phyloP scores from a whole-genome alignment of 768 basidiomycete species.

The Hericium erinaceus region DNA sequence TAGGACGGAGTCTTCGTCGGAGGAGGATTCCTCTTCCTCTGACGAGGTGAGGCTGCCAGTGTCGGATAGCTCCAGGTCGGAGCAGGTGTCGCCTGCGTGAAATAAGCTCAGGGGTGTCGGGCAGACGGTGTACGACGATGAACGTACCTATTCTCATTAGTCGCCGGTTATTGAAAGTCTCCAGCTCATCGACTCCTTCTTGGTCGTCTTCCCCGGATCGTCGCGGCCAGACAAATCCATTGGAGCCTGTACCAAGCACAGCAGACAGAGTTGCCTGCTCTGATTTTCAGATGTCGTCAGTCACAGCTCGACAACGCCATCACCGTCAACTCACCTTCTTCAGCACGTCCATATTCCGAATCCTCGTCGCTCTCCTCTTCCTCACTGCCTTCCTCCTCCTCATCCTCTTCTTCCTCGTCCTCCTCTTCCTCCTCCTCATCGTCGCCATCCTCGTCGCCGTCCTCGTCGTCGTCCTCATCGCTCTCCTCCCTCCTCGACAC shows the following conservation, averaged over 20 bases:
- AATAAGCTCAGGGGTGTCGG: not conserved
- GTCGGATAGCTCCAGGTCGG: conserved; percentile 57
- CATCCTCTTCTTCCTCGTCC: not conserved
- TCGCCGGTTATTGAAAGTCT: conserved; percentile 52
- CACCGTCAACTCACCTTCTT: conserved; percentile 40
- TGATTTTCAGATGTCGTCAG: conserved; percentile 15
- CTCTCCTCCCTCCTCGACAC: conserved; percentile 33
- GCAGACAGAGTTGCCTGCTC: conserved; percentile 40
- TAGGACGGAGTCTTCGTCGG: conserved; percentile 25
- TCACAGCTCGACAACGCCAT: too few species aligned
- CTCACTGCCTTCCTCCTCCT: not conserved
- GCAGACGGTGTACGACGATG: not conserved
- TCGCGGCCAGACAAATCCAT: conserved; percentile 79
- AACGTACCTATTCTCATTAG: conserved; percentile 65
- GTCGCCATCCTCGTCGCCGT: conserved; percentile 59
- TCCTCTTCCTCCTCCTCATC: conserved; percentile 40
- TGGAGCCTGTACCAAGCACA: conserved; percentile 57
- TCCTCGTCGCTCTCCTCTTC: conserved; percentile 16
- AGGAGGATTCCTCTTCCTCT: conserved; percentile 36
- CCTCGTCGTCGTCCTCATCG: conserved; percentile 28
- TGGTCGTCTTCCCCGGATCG: conserved; percentile 46
- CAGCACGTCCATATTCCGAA: conserved; percentile 60
- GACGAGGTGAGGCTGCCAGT: conserved; percentile 45
- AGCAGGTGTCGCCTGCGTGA: conserved; percentile 45
- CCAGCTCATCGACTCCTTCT: conserved; percentile 55